A percentile compares a stretch with the other conserved stretches of the same genome.
phyloP scores from a whole-genome alignment of 306 rosid species.

The Urtica urens region DNA sequence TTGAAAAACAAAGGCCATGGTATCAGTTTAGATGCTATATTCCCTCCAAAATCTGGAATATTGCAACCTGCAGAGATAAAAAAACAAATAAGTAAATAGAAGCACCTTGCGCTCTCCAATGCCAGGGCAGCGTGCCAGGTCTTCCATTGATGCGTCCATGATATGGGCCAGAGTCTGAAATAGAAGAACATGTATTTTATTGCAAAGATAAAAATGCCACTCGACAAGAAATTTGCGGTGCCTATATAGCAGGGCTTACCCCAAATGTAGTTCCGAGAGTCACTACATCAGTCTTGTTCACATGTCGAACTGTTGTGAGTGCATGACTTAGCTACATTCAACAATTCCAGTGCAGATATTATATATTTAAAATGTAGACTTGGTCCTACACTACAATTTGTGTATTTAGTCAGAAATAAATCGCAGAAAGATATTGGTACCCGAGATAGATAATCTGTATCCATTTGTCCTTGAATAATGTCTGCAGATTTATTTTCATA shows the following conservation, averaged over 20 bases:
- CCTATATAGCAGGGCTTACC: constrained; percentile 38
- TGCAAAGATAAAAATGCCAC: neutral
- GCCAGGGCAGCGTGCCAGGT: constrained; percentile 98
- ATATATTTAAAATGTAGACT: too few species aligned
- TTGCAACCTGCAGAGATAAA: too few species aligned
- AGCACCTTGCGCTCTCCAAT: constrained; percentile 97
- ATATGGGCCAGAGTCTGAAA: constrained; percentile 81
- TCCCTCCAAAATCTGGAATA: too few species aligned
- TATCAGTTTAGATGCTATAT: too few species aligned
- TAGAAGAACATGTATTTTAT: constrained; percentile 4
- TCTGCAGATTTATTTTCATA: constrained; percentile 97
- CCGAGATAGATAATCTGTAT: constrained; percentile 86
- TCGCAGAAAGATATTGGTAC: constrained; percentile 25
- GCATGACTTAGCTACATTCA: constrained; percentile 55
- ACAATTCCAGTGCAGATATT: constrained; percentile 9
- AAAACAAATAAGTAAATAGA: too few species aligned
- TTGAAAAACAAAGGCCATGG: too few species aligned
- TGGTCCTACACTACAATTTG: too few species aligned
- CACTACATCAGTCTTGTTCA: constrained; percentile 93
- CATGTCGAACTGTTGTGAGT: constrained; percentile 70
- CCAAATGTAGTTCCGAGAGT: constrained; percentile 93
- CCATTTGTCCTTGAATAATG: constrained; percentile 96
- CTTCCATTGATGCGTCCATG: constrained; percentile 98
- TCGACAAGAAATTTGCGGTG: neutral
- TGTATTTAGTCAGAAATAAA: too few species aligned